Percentiles rank a stretch among this genome's conserved stretches.
Conservation (phyloP, 2,329 filamentous ascomycete species). For the Cytospora schulzeri region DNA sequence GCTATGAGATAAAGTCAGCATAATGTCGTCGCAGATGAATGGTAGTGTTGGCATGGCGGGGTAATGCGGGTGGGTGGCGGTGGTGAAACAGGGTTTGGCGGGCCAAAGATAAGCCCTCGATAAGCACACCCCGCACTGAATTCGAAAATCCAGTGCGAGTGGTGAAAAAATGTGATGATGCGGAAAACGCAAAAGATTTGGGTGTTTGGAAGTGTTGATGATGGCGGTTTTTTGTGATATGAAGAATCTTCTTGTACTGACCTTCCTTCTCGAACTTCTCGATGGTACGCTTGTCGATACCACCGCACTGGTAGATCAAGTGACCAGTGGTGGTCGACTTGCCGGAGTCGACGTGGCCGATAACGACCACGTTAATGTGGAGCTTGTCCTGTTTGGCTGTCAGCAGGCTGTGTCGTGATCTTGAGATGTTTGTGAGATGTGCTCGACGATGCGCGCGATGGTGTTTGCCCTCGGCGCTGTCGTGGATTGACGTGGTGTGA, state of each 20-base stretch:
- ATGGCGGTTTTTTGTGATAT: background rate
- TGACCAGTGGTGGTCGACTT: conserved; percentile 94
- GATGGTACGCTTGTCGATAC: conserved; percentile 99
- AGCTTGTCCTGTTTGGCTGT: conserved; percentile 82
- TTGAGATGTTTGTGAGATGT: background rate
- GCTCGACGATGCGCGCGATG: conserved; percentile 1
- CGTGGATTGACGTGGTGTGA: background rate
- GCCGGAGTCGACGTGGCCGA: conserved; percentile 95
- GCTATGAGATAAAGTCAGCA: conserved; percentile 52
- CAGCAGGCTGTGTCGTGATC: conserved; percentile 24
- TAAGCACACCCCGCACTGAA: conserved; percentile 27
- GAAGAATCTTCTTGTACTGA: conserved; percentile 48
- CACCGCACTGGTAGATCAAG: conserved; percentile 99
- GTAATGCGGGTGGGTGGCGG: background rate
- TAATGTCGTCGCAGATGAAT: background rate
- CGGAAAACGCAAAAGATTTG: conserved; percentile 26
- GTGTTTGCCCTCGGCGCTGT: background rate
- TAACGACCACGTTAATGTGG: conserved; percentile 74
- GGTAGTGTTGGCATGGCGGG: background rate
- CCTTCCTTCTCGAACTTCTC: conserved; percentile 99
- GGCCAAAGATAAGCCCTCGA: conserved; percentile 18
- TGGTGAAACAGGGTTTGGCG: conserved; percentile 9
- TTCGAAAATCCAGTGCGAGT: conserved; percentile 25
- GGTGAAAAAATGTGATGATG: conserved; percentile 24
- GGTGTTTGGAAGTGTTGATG: background rate